These are phyloP conservation scores for Diaporthe amygdali DNA, from an alignment of 2,329 filamentous ascomycete species.

Conservation along the genomic window DNA sequence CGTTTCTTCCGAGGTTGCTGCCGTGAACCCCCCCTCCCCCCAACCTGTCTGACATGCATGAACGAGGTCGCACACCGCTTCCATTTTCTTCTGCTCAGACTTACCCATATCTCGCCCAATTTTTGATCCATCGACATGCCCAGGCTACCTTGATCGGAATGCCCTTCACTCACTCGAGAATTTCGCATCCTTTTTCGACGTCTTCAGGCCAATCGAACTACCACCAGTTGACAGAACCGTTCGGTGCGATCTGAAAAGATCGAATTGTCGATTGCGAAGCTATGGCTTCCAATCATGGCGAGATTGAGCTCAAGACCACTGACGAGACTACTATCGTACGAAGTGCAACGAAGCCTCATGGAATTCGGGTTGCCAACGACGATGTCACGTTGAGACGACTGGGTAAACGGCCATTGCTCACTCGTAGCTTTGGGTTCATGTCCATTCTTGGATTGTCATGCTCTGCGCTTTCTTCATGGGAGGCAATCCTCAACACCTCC, in stretches of 20 bases:
- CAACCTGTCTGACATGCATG: not conserved
- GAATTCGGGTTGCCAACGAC: not conserved
- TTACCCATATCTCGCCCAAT: not conserved
- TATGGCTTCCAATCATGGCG: not conserved
- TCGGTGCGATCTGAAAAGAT: not conserved
- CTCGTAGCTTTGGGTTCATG: not conserved
- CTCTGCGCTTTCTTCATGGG: not conserved
- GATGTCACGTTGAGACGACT: not conserved
- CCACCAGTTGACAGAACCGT: not conserved
- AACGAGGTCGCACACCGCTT: not conserved
- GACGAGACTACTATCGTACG: not conserved
- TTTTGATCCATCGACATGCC: not conserved
- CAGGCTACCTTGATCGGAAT: not conserved
- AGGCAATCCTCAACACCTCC: slow-evolving; percentile 26
- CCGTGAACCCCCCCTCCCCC: not conserved
- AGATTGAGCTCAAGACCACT: not conserved
- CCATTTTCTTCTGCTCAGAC: not conserved
- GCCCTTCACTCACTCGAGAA: not conserved
- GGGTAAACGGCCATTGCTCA: not conserved
- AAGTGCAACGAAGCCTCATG: not conserved
- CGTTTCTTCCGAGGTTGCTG: too few relatives aligned
- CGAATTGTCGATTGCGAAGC: not conserved
- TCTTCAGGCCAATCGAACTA: not conserved
- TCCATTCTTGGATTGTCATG: not conserved
- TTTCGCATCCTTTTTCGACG: not conserved